Evolutionary conservation across 108 stramenopile genomes (phyloP), one percentile per base, ranked within the genome.

Genomic region (Nitzschia inconspicua): DNA sequence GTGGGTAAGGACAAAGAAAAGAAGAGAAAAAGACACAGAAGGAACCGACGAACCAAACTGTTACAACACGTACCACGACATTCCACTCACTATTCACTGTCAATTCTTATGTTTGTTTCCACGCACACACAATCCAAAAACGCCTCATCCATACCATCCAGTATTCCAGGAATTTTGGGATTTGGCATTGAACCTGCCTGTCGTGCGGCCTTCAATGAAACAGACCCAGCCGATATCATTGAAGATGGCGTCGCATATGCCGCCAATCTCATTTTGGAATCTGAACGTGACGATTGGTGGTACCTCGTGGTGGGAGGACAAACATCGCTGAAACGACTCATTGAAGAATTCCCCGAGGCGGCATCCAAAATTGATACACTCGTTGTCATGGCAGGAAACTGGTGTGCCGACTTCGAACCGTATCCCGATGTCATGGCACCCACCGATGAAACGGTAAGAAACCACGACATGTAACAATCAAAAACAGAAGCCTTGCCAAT

Each of bases 361-460:
- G 56, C 47, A 9, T 27, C 31, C 23, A 59, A 60, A 25, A 65
- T 72, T 35, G 30, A 41, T 2, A 65, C 49, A 4, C 23, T 72
- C 32, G 44, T 72, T 0, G 27, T 72, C 28, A 72, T 72, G 71
- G 71, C 29, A 14, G 71, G 71, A 44, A 65, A 72, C 36, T 72
- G 26, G 30, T 66, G 71, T 37, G 43, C 55, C n/a, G 64, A 50
- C 37, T 65, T 60, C 39, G 57, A 72, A 29, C 56, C 63, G 3
- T 72, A 66, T 32, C 59, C 58, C 9, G 64, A 36, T 6, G 56
- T 72, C 14, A 23, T 41, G 34, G 57, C 64, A 16, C 61, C 61
- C 2, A 53, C 65, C 14, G 64, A 50, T 43, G 64, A 58, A 24
- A 65, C 63, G 18, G n/a, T n/a, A n/a, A n/a, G n/a, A n/a, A n/a